Evolutionary conservation across 768 basidiomycete genomes (phyloP).

Genomic region (Agrocybe chaxingu): DNA sequence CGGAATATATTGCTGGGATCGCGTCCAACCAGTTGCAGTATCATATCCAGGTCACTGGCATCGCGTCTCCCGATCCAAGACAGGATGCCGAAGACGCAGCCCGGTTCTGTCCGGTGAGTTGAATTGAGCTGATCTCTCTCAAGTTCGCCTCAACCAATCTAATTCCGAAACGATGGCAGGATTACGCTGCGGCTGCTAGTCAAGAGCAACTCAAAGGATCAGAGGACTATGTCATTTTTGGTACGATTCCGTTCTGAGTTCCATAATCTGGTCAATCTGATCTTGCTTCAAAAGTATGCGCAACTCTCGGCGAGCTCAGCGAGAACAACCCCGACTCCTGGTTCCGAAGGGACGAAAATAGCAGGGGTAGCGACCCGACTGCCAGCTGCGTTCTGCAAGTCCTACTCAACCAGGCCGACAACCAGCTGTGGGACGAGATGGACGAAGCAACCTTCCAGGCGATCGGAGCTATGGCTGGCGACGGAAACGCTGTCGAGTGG

Average conservation of each 20-base stretch:
- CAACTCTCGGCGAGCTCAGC: constrained; percentile 5
- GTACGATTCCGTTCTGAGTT: neutral
- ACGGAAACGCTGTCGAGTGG: neutral
- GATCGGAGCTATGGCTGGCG: constrained; percentile 2
- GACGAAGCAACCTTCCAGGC: constrained; percentile 4
- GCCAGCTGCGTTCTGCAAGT: constrained; percentile 3
- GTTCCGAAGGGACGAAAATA: neutral
- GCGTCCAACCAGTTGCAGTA: constrained; percentile 3
- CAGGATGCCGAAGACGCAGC: constrained; percentile 5
- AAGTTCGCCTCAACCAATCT: neutral
- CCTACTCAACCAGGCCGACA: neutral
- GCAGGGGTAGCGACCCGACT: constrained; percentile 1
- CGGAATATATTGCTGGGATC: constrained; percentile 2
- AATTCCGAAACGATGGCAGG: neutral
- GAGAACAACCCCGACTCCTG: constrained; percentile 3
- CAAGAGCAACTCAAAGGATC: constrained; percentile 3
- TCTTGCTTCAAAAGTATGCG: neutral
- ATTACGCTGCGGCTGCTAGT: constrained; percentile 3
- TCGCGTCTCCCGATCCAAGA: constrained; percentile 1
- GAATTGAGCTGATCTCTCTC: neutral
- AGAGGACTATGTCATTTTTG: constrained; percentile 3
- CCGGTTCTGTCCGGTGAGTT: constrained; percentile 1
- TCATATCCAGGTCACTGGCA: constrained; percentile 6
- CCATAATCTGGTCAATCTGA: neutral
- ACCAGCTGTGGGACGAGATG: constrained; percentile 2